Base-by-base conservation (phyloP, 371 early-diverging fungal species). In the Conidiobolus coronatus region DNA sequence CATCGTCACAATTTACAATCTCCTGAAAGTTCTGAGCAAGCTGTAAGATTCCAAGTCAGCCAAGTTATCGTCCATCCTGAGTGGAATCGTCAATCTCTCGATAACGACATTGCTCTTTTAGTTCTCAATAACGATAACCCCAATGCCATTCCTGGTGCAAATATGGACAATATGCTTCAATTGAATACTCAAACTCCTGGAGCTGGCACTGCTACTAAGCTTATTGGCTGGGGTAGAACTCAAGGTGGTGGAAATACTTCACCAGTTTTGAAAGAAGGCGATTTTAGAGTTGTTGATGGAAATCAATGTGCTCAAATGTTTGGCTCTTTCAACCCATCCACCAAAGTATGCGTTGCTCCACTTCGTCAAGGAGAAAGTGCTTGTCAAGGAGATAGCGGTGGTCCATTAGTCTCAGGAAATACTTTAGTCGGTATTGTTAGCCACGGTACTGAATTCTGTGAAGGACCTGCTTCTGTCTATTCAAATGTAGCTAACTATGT, bases 321-420 rank as follows among this genome's bases (percentile, higher is more conserved):
- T 15, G 45, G 21, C 11, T 7, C 11, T 11, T 45, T 45, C 11
- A 45, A 36, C 15, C 11, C 6, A 33, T 9, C 12, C 8, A 36
- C 21, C 33, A 23, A 45, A 12, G 22, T n/a, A n/a, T n/a, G n/a
- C n/a, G n/a, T n/a, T n/a, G n/a, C n/a, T n/a, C n/a, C n/a, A n/a
- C n/a, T n/a, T n/a, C n/a, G n/a, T n/a, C n/a, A 34, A 18, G 45
- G 45, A 9, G n/a, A n/a, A 4, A 9, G 8, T 17, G 18, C n/a
- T 19, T 45, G 45, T 34, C 45, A 36, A 45, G 45, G 45, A 9
- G 45, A 45, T 36, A 29, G 33, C 4, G 45, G 45, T n/a, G 17
- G 34, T 15, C 45, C 45, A 4, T 9, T 45, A 15, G 22, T 45
- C 6, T 6, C 34, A 3, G 21, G 37, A 8, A 34, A 45, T 45